Evolutionary conservation across 2,329 filamentous ascomycete species (phyloP), one percentile per base, ranked within the genome.

Genomic region (Epichloe typhina): DNA sequence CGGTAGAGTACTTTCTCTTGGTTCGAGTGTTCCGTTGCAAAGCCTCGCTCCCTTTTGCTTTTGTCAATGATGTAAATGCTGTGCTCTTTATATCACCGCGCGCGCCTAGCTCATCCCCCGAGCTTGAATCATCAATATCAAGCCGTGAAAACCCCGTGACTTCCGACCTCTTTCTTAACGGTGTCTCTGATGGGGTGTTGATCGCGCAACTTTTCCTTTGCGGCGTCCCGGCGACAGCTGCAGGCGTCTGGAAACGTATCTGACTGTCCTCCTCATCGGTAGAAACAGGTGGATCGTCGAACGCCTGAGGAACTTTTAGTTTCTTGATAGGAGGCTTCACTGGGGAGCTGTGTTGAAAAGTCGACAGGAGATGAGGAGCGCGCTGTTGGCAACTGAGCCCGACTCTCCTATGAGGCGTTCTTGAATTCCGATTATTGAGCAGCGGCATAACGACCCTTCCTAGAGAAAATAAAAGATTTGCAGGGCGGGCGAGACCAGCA

Each of bases 21-120:
- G 46, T 52, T 39, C 48, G 54, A 12, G 23, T 38, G 35, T 37
- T 31, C 17, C 39, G 52, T 39, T 48, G 50, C 33, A 39, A 19
- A 15, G 46, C 54, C 5, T 37, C 46, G 37, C 49, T 15, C 23
- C n/a, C 19, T 33, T 36, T 36, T n/a, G 51, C 26, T 19, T 44
- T 35, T 2, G 42, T 23, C 42, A 72, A 72, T 13, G 37, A 52
- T n/a, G 65, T 23, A 42, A 72, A 72, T 12, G 35, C 52, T n/a
- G 65, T 69, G 8, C 54, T 55, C 38, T 55, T 61, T 26, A 73
- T 71, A 48, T 62, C 54, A 15, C 57, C 65, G 4, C 57, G 54
- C n/a, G 52, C 51, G 35, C 51, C 54, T 26, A 50, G 51, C 21
- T 65, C 59, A 35, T 64, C 59, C 21, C 60, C 60, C 2, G 47